Base-by-base conservation (phyloP, 495 filamentous ascomycete species). In the Penicillium verhagenii region DNA sequence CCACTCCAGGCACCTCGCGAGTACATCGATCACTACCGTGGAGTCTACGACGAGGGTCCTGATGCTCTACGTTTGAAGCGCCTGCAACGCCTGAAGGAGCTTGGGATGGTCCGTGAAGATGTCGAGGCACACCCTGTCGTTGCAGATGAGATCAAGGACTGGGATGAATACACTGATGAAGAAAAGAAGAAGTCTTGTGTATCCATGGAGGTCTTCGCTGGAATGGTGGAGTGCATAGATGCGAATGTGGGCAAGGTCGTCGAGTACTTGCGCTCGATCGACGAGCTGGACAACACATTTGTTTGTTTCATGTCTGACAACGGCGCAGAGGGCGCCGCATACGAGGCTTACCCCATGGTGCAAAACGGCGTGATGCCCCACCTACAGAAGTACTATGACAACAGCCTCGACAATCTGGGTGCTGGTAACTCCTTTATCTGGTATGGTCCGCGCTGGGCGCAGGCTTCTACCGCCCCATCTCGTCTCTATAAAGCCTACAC, bases 251-350 rank as follows among this genome's bases (percentile, higher is more conserved):
- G 82, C 31, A 79, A 79, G 52, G 78, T 85, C 2, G 71, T 84
- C 50, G 66, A 79, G 23, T 82, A 84, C 56, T 69, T 85, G 8
- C 68, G 78, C 31, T 64, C 72, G 16, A 84, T 77, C 21, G 79
- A 74, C 49, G 83, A 87, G 60, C 71, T 84, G 1, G 81, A 86
- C 60, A 85, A 86, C 61, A 86, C 84, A 5, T 82, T 84, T 44
- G 74, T 86, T 25, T 76, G 80, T 61, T 86, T 86, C 71, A 80
- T 86, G 78, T 81, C 77, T 29, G 81, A 86, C 61, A 86, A 86
- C 16, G 50, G 50, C 1, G 50, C 84, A 31, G 83, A 86, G 54
- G 84, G 82, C 19, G 79, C 79, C 23, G 74, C 80, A 33, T 79
- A 84, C 52, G 82, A 86, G 55, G 82, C 82, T 10, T 78, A 80